Evolutionary conservation across 805 yeast species (phyloP).

Genomic region (Metschnikowia continentalis): DNA sequence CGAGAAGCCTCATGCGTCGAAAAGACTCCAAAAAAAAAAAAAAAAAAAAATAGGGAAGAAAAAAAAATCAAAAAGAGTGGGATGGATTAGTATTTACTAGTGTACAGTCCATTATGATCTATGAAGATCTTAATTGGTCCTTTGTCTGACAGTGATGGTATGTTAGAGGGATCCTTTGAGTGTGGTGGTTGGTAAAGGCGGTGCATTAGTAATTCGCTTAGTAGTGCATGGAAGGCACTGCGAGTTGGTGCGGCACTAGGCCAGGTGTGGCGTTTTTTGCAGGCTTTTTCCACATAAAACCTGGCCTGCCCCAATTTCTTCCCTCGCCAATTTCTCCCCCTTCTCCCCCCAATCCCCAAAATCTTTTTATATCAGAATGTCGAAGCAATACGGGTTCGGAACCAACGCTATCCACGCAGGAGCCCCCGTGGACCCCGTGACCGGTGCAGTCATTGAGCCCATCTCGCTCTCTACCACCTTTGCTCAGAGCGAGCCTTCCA

Average conservation of each 20-base stretch:
- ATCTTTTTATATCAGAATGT: not conserved
- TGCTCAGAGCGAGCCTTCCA: constrained; percentile 73
- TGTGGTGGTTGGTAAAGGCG: not conserved
- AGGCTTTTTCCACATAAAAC: not conserved
- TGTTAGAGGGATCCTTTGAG: too few species aligned
- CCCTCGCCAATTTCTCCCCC: not conserved
- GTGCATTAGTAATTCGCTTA: constrained; percentile 2
- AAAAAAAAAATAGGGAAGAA: too few species aligned
- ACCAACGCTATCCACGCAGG: constrained; percentile 87
- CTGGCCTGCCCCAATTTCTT: not conserved
- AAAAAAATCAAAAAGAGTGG: too few species aligned
- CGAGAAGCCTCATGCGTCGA: too few species aligned
- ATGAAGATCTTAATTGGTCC: too few species aligned
- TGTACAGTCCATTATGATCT: too few species aligned
- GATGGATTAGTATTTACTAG: too few species aligned
- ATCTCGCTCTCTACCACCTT: constrained; percentile 81
- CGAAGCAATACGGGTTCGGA: constrained; percentile 48
- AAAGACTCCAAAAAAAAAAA: too few species aligned
- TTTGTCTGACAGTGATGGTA: too few species aligned
- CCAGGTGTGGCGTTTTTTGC: constrained; percentile 2
- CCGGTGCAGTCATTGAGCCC: constrained; percentile 87
- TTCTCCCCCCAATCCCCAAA: not conserved
- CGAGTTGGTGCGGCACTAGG: not conserved
- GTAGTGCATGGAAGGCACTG: not conserved
- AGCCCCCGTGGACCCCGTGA: constrained; percentile 59